Conservation (phyloP, 306 rosid genomes). For the Malus orientalis region DNA sequence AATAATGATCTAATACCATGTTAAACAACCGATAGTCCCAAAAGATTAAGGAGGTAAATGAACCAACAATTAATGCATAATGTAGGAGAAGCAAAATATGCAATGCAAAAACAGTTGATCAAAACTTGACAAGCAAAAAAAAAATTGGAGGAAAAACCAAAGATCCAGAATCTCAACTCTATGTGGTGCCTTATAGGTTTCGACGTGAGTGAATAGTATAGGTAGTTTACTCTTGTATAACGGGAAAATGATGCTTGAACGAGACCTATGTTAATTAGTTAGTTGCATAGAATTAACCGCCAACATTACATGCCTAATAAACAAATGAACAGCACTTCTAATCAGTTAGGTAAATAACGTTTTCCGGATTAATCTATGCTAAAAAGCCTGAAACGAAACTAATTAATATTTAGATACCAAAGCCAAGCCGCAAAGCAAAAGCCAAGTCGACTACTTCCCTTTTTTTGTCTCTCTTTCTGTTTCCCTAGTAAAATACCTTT, state of each 20-base stretch:
- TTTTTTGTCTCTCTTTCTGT: neutral
- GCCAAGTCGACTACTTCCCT: neutral
- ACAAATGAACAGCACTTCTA: neutral
- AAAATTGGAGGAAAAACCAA: neutral
- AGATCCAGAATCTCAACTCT: neutral
- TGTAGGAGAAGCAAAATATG: too few relatives aligned
- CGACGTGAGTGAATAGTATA: neutral
- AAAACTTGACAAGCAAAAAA: too few relatives aligned
- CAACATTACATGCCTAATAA: neutral
- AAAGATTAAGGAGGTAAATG: neutral
- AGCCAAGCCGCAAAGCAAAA: neutral
- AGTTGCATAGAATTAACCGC: neutral
- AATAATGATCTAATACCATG: too few relatives aligned
- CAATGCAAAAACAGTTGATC: too few relatives aligned
- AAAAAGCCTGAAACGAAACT: neutral
- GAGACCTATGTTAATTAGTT: neutral
- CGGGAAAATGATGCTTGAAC: neutral
- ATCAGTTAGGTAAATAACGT: constrained; percentile 2
- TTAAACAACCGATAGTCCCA: neutral
- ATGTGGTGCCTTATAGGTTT: neutral
- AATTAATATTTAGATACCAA: neutral
- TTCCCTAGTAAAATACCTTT: neutral
- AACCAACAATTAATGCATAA: too few relatives aligned
- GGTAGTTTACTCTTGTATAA: neutral
- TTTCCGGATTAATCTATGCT: neutral